Base-by-base conservation (phyloP, 2,329 filamentous ascomycete genomes). In the Xylaria sp. region DNA sequence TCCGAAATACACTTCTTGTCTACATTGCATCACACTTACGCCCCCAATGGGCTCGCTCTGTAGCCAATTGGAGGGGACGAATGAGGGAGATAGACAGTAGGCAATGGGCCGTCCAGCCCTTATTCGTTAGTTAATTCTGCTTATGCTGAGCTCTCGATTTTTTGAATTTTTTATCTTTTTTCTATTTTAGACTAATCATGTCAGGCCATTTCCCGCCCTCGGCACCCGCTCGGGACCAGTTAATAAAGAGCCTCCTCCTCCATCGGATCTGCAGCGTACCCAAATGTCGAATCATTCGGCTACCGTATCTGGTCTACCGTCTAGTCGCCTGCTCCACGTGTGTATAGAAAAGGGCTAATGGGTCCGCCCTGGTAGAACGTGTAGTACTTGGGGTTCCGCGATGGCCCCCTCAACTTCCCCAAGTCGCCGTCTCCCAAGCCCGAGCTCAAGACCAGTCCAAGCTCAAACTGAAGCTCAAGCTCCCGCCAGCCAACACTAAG, bases 261-360 rank as follows among this genome's bases (percentile, higher is more conserved):
- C 46, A 47, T 33, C 46, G 15, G 23, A 19, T 52, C 33, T 33
- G 33, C 25, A 15, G 25, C 17, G 27, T 56, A 33, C 43, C 29
- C 37, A 17, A 19, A 40, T 44, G 25, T 49, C 54, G 23, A 46
- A 17, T 40, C 27, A 29, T 27, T 23, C 43, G 35, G 27, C 58
- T 56, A 53, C 48, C 29, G 44, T 58, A 19, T n/a, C n/a, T n/a
- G n/a, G n/a, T n/a, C n/a, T n/a, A n/a, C n/a, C n/a, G n/a, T n/a
- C 37, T 31, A 54, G 54, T 58, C 19, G 40, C 60, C 31, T 48
- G 54, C 43, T 54, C 63, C 60, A 62, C 56, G 56, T 65, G 56
- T 65, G 60, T 56, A 53, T 46, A 33, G 27, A 33, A 52, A 47
- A 56, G 35, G 43, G 29, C 43, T 59, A 60, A 64, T 31, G 46